A percentile compares a stretch with the other conserved stretches of the same genome.
These are phyloP conservation scores for Gyrodon lividus DNA, from an alignment of 768 basidiomycete species.

Conservation along the genomic window DNA sequence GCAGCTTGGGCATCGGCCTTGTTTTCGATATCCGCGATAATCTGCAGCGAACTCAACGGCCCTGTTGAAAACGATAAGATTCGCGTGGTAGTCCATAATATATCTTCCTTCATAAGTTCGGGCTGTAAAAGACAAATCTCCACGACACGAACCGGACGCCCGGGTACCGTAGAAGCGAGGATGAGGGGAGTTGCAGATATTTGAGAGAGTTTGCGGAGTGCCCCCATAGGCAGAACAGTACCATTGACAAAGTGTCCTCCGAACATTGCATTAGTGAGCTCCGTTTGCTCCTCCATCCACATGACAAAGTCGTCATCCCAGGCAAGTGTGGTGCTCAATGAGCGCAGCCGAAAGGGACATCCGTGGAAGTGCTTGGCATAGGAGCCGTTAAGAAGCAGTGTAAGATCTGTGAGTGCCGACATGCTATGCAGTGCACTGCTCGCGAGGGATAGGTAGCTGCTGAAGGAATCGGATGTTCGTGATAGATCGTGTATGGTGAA, in stretches of 20 bases:
- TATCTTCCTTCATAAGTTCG: constrained; percentile 23
- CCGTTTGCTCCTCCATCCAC: constrained; percentile 21
- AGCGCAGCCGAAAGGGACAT: constrained; percentile 25
- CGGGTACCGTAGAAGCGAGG: constrained; percentile 24
- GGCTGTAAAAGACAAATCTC: constrained; percentile 26
- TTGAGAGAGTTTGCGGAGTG: constrained; percentile 21
- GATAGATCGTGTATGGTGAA: constrained; percentile 6
- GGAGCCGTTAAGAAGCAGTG: constrained; percentile 23
- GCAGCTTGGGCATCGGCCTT: constrained; percentile 17
- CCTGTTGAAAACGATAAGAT: constrained; percentile 21
- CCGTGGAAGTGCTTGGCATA: constrained; percentile 18
- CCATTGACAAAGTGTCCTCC: constrained; percentile 18
- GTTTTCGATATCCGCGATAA: constrained; percentile 18
- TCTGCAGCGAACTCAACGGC: constrained; percentile 21
- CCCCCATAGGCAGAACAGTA: constrained; percentile 5
- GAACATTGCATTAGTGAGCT: constrained; percentile 21
- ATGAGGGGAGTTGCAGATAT: constrained; percentile 27
- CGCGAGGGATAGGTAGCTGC: constrained; percentile 13
- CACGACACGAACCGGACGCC: constrained; percentile 21
- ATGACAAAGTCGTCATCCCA: constrained; percentile 21
- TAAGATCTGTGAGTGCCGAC: constrained; percentile 23
- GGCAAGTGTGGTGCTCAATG: constrained; percentile 21
- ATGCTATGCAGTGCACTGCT: constrained; percentile 20
- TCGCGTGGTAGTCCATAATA: constrained; percentile 20
- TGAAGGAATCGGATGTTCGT: not conserved